Base-by-base conservation (phyloP, 441 rosid species). In the Populus hybrid region DNA sequence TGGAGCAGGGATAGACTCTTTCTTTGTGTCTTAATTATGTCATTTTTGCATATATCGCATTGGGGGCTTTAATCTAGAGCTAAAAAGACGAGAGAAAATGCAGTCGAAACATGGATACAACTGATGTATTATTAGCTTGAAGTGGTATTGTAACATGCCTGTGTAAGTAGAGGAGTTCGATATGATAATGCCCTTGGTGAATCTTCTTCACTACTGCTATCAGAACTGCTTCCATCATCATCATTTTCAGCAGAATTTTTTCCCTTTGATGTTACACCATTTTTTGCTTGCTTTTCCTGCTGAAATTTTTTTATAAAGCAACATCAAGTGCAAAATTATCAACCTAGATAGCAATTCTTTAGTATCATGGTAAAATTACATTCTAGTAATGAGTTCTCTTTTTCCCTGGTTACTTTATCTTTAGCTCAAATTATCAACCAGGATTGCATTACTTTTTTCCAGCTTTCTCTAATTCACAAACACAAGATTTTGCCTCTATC, bases 131-230 rank as follows among this genome's bases (percentile, higher is more conserved):
- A 23, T 34, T 34, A 34, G 46, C 46, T 64, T 30, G 8, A 42
- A 20, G 4, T 32, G 59, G 26, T 23, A 30, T 20, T 26, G 7
- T 0, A 61, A 79, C 84, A 73, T 81, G 89, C 99, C 93, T 92
- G 97, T 67, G 97, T 90, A 77, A 95, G 89, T 50, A 93, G 77
- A 81, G 99, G 97, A 78, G 98, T 90, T 79, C 92, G 87, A 76
- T 90, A 94, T 10, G 98, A 86, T 57, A 94, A 86, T 67, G 87
- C 78, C 84, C 88, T 84, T 8, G 90, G 86, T 20, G 91, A 86
- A 70, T 89, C 93, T 2, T 91, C 97, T 28, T 94, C 97, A 1
- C 85, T 88, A 42, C 95, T 90, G 88, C 94, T 88, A 50, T 92
- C 98, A 57, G 90, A 90, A 72, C 84, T 88, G 78, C 86, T 87